Evolutionary conservation across 1,284 basidiomycete genomes (phyloP).

Genomic region (Pyrrhoderma noxium): DNA sequence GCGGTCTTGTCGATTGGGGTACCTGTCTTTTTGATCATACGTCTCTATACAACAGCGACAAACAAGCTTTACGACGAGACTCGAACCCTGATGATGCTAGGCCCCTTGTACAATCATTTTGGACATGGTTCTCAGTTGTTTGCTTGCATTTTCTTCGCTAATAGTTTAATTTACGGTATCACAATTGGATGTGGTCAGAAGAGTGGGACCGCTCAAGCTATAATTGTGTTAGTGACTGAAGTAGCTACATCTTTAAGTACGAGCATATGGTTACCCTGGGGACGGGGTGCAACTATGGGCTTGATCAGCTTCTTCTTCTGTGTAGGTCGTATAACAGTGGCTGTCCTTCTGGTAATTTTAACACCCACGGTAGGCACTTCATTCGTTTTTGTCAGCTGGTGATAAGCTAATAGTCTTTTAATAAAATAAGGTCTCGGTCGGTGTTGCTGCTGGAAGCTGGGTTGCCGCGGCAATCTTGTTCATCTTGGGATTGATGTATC

Average conservation of each 20-base stretch:
- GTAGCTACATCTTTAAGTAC: slow-evolving; percentile 78
- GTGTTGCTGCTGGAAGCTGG: slow-evolving; percentile 76
- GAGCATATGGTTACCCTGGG: slow-evolving; percentile 94
- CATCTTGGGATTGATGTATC: slow-evolving; percentile 79
- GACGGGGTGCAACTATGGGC: slow-evolving; percentile 93
- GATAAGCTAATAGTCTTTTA: slow-evolving; percentile 19
- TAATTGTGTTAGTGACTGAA: slow-evolving; percentile 83
- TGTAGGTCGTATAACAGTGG: slow-evolving; percentile 82
- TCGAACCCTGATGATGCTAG: slow-evolving; percentile 81
- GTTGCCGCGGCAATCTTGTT: slow-evolving; percentile 88
- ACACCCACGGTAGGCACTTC: slow-evolving; percentile 68
- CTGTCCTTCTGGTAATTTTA: slow-evolving; percentile 84
- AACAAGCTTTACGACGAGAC: slow-evolving; percentile 94
- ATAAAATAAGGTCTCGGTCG: slow-evolving; percentile 64
- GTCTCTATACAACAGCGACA: slow-evolving; percentile 73
- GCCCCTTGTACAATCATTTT: slow-evolving; percentile 95
- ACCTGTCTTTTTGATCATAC: slow-evolving; percentile 68
- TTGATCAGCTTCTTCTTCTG: slow-evolving; percentile 88
- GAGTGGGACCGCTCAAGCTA: slow-evolving; percentile 86
- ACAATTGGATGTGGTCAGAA: slow-evolving; percentile 85
- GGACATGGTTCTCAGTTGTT: slow-evolving; percentile 89
- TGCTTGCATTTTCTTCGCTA: slow-evolving; percentile 71
- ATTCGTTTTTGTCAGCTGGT: slow-evolving; percentile 7
- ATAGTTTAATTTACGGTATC: slow-evolving; percentile 75
- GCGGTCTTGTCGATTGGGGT: slow-evolving; percentile 72